Base-by-base conservation (phyloP, 148 eudicot species). In the Camellia japonica region DNA sequence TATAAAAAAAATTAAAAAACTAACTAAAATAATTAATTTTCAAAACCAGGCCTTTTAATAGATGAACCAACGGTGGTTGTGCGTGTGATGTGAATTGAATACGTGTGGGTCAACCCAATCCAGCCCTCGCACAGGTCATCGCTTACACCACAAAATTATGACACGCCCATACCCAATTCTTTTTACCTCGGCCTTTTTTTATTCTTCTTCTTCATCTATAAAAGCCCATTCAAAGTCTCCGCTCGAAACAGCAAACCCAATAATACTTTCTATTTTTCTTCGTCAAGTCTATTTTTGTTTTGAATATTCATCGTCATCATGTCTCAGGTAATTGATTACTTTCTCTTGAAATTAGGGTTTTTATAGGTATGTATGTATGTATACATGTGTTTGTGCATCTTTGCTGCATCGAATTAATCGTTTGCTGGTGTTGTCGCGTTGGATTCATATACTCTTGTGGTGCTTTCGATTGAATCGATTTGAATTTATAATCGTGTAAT, bases 241-340 rank as follows among this genome's bases (percentile, higher is more conserved):
- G 10, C 1, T 1, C 5, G 55, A 49, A n/a, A 1, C 54, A 49
- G 8, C 74, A 19, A 30, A 7, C 74, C 74, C 47, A 14, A 3
- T 47, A 9, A 0, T 9, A 41, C 52, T 59, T 15, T 13, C 47
- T 23, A 8, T 0, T 47, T 20, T 43, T 41, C 20, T 3, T 60
- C 18, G n/a, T 44, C 54, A 59, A 43, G 3, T 68, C 72, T 67
- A 7, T 4, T 41, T 5, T 75, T 2, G 14, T 6, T 42, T 19
- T 43, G 1, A 74, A 74, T 61, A 23, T 7, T 44, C 30, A 18
- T 3, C 30, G 11, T 3, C 18, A 20, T 7, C 56, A 75, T 75
- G 78, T 75, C 78, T 62, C 78, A 75, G 68, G 78, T 75, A 75
- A 60, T 62, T 46, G 4, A 44, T 11, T 19, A 4, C 55, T 60